Percentiles rank a stretch among this genome's conserved stretches.
These are phyloP conservation scores for Aspergillus sp. DNA, from an alignment of 2,329 filamentous ascomycete genomes.

Conservation along the genomic window DNA sequence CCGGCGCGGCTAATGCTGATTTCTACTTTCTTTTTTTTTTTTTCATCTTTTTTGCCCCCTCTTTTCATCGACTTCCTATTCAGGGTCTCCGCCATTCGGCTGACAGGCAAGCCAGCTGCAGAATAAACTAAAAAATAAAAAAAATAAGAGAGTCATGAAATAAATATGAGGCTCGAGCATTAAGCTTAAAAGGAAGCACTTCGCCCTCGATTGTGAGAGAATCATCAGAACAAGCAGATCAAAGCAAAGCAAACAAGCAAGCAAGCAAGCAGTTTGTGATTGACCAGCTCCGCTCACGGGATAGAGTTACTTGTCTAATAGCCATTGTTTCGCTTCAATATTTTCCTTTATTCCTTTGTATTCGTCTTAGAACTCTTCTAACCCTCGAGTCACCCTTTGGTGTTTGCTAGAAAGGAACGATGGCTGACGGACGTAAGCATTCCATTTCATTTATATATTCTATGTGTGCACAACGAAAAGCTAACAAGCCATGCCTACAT, in stretches of 20 bases:
- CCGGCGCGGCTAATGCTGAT: slow-evolving; percentile 13
- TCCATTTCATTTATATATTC: neutral
- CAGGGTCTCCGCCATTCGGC: neutral
- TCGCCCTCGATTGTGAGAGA: neutral
- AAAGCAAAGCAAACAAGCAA: neutral
- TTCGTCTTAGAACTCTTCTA: neutral
- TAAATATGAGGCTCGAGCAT: neutral
- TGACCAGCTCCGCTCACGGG: neutral
- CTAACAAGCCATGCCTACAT: neutral
- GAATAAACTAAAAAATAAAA: neutral
- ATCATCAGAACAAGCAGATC: neutral
- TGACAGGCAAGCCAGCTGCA: neutral
- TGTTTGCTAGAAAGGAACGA: slow-evolving; percentile 16
- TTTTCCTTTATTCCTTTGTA: neutral
- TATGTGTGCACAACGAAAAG: neutral
- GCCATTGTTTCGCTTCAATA: neutral
- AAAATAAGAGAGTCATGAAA: neutral
- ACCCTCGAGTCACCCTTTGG: neutral
- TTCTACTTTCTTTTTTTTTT: neutral
- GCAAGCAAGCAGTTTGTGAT: neutral
- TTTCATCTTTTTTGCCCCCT: neutral
- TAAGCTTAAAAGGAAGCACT: slow-evolving; percentile 1
- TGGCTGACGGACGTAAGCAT: slow-evolving; percentile 53
- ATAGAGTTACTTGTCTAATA: too few relatives aligned
- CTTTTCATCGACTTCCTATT: slow-evolving; percentile 3